A percentile compares a stretch with the other conserved stretches of the same genome.
These are phyloP conservation scores for Hypoxylon fuscum DNA, from an alignment of 495 filamentous ascomycete species.

Conservation along the genomic window DNA sequence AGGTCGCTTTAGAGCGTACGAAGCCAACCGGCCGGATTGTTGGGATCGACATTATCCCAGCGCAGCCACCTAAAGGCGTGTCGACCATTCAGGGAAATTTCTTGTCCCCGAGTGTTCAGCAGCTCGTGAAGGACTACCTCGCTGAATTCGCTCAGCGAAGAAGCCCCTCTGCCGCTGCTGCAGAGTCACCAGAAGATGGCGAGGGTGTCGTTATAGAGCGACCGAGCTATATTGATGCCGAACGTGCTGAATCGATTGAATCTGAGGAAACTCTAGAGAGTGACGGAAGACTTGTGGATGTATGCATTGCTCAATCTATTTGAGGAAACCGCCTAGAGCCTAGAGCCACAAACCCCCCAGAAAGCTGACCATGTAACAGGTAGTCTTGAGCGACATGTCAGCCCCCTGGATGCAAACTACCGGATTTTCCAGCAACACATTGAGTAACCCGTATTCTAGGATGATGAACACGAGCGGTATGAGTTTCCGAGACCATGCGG, in stretches of 20 bases:
- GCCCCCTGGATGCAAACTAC: conserved; percentile 86
- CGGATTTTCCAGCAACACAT: conserved; percentile 81
- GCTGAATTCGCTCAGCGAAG: conserved; percentile 66
- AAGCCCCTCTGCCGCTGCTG: conserved; percentile 21
- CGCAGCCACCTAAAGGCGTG: conserved; percentile 86
- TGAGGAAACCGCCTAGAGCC: neutral
- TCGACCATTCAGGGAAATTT: conserved; percentile 96
- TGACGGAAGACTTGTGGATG: conserved; percentile 76
- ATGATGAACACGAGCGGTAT: conserved; percentile 99
- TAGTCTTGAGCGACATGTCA: conserved; percentile 98
- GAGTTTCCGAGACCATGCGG: conserved; percentile 84
- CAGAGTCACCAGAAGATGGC: conserved; percentile 22
- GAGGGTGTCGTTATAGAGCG: conserved; percentile 43
- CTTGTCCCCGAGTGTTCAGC: conserved; percentile 72
- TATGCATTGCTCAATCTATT: conserved; percentile 29
- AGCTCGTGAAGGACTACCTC: conserved; percentile 77
- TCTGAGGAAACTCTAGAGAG: conserved; percentile 40
- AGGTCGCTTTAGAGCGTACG: conserved; percentile 86
- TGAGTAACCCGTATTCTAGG: conserved; percentile 94
- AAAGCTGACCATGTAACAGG: conserved; percentile 41
- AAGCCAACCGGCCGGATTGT: conserved; percentile 79
- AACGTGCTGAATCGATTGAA: conserved; percentile 51
- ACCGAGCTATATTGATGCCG: conserved; percentile 64
- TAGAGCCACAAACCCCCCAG: no score
- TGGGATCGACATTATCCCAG: conserved; percentile 92